Evolutionary conservation across 2,329 filamentous ascomycete species (phyloP).

Genomic region (Leptodontidium sp.): DNA sequence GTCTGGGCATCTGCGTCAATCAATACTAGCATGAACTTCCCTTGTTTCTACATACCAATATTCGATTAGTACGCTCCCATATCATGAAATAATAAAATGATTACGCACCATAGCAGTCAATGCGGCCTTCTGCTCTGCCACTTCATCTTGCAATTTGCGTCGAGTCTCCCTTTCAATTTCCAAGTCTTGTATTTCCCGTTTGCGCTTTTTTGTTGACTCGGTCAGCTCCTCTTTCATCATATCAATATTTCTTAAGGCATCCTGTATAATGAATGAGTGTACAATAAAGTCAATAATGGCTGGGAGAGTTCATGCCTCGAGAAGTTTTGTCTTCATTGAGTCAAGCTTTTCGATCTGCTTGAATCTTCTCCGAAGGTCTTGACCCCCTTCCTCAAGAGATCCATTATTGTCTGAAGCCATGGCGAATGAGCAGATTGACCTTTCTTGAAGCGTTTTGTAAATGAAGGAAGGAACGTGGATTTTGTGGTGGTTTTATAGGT

Average conservation of each 20-base stretch:
- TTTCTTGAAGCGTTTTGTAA: no score
- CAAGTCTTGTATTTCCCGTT: slow-evolving; percentile 18
- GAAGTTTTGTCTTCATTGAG: not conserved
- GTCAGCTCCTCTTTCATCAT: not conserved
- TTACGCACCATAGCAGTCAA: slow-evolving; percentile 17
- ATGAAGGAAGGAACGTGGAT: no score
- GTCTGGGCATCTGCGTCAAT: slow-evolving; percentile 33
- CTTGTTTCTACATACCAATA: slow-evolving; percentile 16
- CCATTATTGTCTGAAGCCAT: no score
- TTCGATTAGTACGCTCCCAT: not conserved
- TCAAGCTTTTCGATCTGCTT: not conserved
- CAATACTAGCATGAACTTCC: slow-evolving; percentile 31
- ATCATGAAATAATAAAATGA: not conserved
- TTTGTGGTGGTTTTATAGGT: no score
- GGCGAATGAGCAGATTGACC: no score
- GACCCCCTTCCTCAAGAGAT: not conserved
- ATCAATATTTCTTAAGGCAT: not conserved
- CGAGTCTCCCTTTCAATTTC: slow-evolving; percentile 23
- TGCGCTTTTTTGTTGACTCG: not conserved
- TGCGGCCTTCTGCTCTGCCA: not conserved
- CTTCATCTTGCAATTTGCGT: slow-evolving; percentile 24
- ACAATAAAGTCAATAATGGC: no score
- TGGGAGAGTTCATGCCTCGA: not conserved
- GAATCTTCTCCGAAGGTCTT: not conserved
- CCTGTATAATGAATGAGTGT: not conserved